Evolutionary conservation across 352 stramenopile genomes (phyloP).

Genomic region (Pythium dissotocum): DNA sequence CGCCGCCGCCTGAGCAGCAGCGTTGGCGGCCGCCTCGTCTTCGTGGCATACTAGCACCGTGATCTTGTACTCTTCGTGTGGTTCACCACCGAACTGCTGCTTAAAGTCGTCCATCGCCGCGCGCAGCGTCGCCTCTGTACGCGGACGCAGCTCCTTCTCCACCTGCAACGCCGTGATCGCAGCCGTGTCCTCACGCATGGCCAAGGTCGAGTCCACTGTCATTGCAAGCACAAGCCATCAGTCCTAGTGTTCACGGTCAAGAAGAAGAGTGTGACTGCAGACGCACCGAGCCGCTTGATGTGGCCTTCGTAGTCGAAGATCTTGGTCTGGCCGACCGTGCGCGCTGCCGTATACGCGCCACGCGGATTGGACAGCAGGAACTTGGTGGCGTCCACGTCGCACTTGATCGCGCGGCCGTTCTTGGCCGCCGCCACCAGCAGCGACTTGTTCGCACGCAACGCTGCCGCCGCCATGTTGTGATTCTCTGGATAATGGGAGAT

Average conservation of each 20-base stretch:
- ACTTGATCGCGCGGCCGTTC: conserved; percentile 70
- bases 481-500: too few relatives aligned
- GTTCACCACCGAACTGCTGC: conserved; percentile 36
- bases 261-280: background rate
- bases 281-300: conserved; percentile 68
- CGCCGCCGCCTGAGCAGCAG: conserved; percentile 1
- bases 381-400: conserved; percentile 57
- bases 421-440: conserved; percentile 57
- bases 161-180: conserved; percentile 31
- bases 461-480: background rate
- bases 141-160: conserved; percentile 49
- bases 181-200: conserved; percentile 43
- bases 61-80: conserved; percentile 81
- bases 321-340: conserved; percentile 69
- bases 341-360: conserved; percentile 71
- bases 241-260: background rate
- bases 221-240: background rate
- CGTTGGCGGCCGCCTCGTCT: conserved; percentile 15
- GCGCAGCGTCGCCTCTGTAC: conserved; percentile 60
- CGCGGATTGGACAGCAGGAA: conserved; percentile 67
- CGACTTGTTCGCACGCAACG: conserved; percentile 19
- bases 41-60: conserved; percentile 68
- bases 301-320: conserved; percentile 85
- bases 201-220: conserved; percentile 72
- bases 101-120: conserved; percentile 72